Evolutionary conservation across 1,139 yeast species (phyloP), one percentile per base, ranked within the genome.

Genomic region (Yamadazyma triangularis): DNA sequence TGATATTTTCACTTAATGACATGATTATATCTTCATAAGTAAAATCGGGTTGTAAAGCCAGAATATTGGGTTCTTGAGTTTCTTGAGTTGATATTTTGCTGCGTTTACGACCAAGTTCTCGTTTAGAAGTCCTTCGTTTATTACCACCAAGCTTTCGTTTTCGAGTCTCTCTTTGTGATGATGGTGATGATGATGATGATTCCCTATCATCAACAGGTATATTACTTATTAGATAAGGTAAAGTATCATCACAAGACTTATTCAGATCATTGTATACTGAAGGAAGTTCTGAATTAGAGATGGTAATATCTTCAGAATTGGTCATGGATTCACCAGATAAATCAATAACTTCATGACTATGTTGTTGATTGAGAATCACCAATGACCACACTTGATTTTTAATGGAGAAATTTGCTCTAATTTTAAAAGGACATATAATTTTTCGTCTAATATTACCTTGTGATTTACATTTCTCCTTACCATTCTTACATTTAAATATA

Each of bases 321-420:
- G 6, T 28, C 10, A 22, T 22, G 22, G 31, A 14, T 13, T 23
- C 24, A 18, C 41, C 13, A 53, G 34, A 8, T 6, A 7, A 7
- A 10, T 21, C 23, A 21, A 10, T 8, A n/a, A n/a, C n/a, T 8
- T 43, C 47, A 40, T 64, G 70, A 42, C 66, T 64, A 49, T 79
- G 86, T 6, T 53, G 48, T 39, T 75, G 79, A 44, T 74, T 73
- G 25, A 79, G 66, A 10, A 79, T 72, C 29, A 76, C 80, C 27
- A 80, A 60, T 8, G 76, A 60, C 89, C 89, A 81, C 27, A 56
- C 53, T 40, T 68, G 62, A 27, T 72, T 62, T 39, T 79, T 63
- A 13, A 73, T 52, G 1, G 83, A 75, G 43, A 63, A 79, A 40
- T 82, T 79, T 3, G 87, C 87, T 40, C 89, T 58, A 20, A 81